These are phyloP conservation scores for Mortierella alpina DNA, from an alignment of 192 early-diverging fungal genomes.

Conservation along the genomic window DNA sequence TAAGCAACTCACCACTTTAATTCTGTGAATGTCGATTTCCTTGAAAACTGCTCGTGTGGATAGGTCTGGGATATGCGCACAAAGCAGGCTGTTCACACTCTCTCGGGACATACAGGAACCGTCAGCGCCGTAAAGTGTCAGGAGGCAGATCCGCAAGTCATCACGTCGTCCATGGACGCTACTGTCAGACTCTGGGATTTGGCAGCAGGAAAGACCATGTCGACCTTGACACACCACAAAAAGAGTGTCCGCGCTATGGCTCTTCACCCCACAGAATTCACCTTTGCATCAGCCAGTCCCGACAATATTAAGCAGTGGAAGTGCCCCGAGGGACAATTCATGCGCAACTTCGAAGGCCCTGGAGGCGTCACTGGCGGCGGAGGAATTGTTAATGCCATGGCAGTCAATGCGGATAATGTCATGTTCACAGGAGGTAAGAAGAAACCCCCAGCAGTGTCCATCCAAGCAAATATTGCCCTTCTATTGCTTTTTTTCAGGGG, in stretches of 20 bases:
- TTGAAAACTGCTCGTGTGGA: not conserved
- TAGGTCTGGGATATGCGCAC: conserved; percentile 99
- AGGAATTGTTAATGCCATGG: conserved; percentile 91
- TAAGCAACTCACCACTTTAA: no score
- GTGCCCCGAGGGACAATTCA: conserved; percentile 93
- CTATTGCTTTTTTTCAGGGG: not conserved
- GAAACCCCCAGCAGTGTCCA: no score
- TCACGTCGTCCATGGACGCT: conserved; percentile 92
- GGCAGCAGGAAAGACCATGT: conserved; percentile 94
- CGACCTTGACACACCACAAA: conserved; percentile 97
- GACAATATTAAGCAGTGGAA: conserved; percentile 99
- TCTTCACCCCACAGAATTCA: conserved; percentile 92
- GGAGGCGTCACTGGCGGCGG: conserved; percentile 85
- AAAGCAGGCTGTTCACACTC: conserved; percentile 88
- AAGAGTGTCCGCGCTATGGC: conserved; percentile 94
- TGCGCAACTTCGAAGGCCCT: conserved; percentile 92
- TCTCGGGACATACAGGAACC: conserved; percentile 89
- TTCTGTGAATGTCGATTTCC: not conserved
- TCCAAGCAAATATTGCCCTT: not conserved
- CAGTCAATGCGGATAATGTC: conserved; percentile 92
- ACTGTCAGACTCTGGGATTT: conserved; percentile 98
- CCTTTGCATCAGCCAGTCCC: conserved; percentile 88
- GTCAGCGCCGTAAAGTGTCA: conserved; percentile 91
- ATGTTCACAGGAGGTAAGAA: conserved; percentile 89
- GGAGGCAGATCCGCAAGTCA: conserved; percentile 96